These are phyloP conservation scores for Fusarium stilboides DNA, from an alignment of 2,329 filamentous ascomycete species.

Conservation along the genomic window DNA sequence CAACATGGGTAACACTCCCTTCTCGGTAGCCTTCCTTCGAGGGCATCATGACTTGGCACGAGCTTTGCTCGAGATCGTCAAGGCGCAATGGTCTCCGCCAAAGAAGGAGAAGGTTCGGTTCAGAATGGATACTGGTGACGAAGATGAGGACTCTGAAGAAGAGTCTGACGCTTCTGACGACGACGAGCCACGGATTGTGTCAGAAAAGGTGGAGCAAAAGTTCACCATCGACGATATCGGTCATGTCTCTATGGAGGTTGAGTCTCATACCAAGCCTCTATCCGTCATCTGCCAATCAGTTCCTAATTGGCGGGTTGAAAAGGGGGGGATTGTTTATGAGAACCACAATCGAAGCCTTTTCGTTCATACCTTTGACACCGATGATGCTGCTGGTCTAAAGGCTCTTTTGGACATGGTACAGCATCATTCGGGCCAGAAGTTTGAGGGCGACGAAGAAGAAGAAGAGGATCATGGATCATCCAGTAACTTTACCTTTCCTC, in stretches of 20 bases:
- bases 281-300: constrained; percentile 63
- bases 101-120: constrained; percentile 68
- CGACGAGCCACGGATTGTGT: constrained; percentile 62
- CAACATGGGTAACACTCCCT: constrained; percentile 67
- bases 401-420: constrained; percentile 70
- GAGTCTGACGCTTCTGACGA: constrained; percentile 51
- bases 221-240: constrained; percentile 85
- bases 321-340: constrained; percentile 45
- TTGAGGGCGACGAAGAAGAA: constrained; percentile 54
- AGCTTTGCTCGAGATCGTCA: constrained; percentile 78
- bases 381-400: constrained; percentile 69
- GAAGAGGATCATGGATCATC: constrained; percentile 54
- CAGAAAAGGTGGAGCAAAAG: constrained; percentile 73
- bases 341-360: constrained; percentile 52
- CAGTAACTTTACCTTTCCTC: constrained; percentile 58
- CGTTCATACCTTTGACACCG: constrained; percentile 63
- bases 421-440: constrained; percentile 59
- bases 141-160: constrained; percentile 56
- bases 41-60: constrained; percentile 76
- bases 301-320: constrained; percentile 53
- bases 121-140: constrained; percentile 58
- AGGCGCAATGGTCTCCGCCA: constrained; percentile 75
- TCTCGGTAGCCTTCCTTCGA: constrained; percentile 77
- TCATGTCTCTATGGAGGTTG: constrained; percentile 76
- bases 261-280: constrained; percentile 72